These are phyloP conservation scores for Sicyos baderoa DNA, from an alignment of 306 rosid genomes.

Conservation along the genomic window DNA sequence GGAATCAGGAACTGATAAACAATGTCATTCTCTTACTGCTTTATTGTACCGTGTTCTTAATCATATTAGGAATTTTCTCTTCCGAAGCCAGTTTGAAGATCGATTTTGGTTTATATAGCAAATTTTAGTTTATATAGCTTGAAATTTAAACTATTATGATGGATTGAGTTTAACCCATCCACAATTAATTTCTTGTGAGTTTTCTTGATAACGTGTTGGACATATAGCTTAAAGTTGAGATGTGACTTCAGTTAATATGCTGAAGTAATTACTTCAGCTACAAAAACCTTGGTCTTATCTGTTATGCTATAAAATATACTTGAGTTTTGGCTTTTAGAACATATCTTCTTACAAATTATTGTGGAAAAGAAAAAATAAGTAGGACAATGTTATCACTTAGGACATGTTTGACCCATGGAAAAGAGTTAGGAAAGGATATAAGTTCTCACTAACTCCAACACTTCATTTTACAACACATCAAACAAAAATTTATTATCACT, in stretches of 20 bases:
- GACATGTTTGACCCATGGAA: no score
- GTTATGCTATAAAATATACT: no score
- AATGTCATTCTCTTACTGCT: conserved; percentile 14
- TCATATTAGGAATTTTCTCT: background rate
- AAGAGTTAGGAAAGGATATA: no score
- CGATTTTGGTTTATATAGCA: background rate
- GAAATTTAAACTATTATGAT: background rate
- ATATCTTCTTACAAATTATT: no score
- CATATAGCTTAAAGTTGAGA: no score
- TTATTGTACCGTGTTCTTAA: background rate
- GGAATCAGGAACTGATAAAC: conserved; percentile 1
- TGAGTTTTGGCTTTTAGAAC: background rate
- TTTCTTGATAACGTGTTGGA: no score
- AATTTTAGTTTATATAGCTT: background rate
- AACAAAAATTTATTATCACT: no score
- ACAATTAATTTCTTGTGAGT: no score
- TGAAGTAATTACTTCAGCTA: background rate
- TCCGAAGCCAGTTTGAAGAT: background rate
- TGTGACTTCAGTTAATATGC: no score
- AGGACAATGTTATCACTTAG: background rate
- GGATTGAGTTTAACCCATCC: no score
- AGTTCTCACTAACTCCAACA: no score
- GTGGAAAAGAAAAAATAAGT: background rate
- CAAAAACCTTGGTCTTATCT: background rate
- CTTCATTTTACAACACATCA: no score